phyloP scores from a whole-genome alignment of 257 asterid genomes.

The Thymus quinquecostatus region DNA sequence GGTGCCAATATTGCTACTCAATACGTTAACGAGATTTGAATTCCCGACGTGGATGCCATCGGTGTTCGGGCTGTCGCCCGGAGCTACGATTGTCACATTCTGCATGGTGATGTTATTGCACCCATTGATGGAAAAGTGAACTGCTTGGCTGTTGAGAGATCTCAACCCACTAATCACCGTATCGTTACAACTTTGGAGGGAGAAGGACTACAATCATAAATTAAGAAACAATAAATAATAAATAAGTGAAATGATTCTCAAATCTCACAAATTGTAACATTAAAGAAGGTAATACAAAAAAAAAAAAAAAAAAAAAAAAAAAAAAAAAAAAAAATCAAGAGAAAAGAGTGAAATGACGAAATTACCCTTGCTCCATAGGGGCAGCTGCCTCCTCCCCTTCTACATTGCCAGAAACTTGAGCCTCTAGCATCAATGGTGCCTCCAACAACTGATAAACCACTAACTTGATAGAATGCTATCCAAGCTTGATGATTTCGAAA shows the following conservation, averaged over 20 bases:
- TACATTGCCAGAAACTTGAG: neutral
- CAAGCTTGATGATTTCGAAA: neutral
- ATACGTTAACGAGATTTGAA: neutral
- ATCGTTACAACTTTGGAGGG: neutral
- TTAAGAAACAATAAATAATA: too few species aligned
- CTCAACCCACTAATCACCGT: neutral
- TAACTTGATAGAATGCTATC: neutral
- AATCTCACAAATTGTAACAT: too few species aligned
- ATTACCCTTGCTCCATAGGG: slow-evolving; percentile 21
- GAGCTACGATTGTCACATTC: neutral
- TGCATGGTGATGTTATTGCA: slow-evolving; percentile 7
- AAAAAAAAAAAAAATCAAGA: too few species aligned
- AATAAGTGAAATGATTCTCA: too few species aligned
- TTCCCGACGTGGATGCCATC: slow-evolving; percentile 8
- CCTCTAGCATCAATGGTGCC: slow-evolving; percentile 16
- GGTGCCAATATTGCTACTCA: neutral
- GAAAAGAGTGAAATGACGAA: neutral
- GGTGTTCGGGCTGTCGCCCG: slow-evolving; percentile 5
- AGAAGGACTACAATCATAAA: neutral
- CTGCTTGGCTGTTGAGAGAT: neutral
- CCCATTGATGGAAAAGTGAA: neutral
- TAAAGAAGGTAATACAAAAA: too few species aligned
- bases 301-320: too few species aligned
- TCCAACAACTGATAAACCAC: neutral
- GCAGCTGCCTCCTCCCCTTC: neutral